Percentiles rank a stretch among this genome's conserved stretches.
These are phyloP conservation scores for Auriscalpium vulgare DNA, from an alignment of 768 basidiomycete genomes.

Conservation along the genomic window DNA sequence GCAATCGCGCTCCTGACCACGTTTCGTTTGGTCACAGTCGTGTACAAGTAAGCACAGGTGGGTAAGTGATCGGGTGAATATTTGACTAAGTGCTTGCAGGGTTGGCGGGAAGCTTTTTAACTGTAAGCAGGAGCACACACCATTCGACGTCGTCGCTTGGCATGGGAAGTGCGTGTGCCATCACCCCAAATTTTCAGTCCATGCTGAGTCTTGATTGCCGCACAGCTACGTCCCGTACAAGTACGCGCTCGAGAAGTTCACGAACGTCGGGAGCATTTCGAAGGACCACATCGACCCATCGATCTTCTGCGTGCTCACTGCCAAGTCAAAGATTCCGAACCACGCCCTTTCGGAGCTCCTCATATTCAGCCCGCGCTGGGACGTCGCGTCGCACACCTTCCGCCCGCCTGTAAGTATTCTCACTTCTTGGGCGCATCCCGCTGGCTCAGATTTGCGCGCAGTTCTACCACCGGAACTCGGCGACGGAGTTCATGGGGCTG, in stretches of 20 bases:
- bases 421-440: neutral
- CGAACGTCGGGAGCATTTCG: constrained; percentile 54
- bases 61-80: neutral
- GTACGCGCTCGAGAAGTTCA: constrained; percentile 57
- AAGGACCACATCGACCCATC: constrained; percentile 67
- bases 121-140: constrained; percentile 54
- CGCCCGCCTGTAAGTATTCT: constrained; percentile 42
- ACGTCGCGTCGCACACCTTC: constrained; percentile 51
- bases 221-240: constrained; percentile 58
- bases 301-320: constrained; percentile 62
- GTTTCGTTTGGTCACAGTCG: constrained; percentile 23
- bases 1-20: neutral
- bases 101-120: constrained; percentile 46
- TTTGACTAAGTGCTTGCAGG: constrained; percentile 21
- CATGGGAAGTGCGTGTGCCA: constrained; percentile 46
- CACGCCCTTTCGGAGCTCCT: constrained; percentile 57
- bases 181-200: too few species aligned
- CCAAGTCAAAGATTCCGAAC: constrained; percentile 49
- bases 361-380: constrained; percentile 59
- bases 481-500: constrained; percentile 59
- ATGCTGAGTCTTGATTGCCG: neutral
- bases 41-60: constrained; percentile 35
- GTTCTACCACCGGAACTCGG: constrained; percentile 60
- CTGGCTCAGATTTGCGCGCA: constrained; percentile 14
- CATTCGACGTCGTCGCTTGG: constrained; percentile 70